Conservation (phyloP, 331 rosid species). For the Malus hybrid region DNA sequence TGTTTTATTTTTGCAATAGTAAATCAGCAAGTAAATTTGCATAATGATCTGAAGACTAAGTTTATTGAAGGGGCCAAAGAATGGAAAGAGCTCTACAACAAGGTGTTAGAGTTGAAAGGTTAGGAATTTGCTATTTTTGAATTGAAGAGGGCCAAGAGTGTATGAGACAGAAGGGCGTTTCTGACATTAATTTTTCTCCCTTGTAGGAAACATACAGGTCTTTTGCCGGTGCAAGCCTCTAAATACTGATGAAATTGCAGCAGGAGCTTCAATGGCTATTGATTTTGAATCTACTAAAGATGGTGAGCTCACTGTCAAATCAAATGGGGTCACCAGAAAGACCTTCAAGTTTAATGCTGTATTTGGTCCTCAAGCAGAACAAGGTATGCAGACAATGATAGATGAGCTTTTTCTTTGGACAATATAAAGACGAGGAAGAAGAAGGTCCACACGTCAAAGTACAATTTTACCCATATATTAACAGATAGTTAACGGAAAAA, state of each 20-base stretch:
- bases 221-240: conserved; percentile 95
- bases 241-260: conserved; percentile 53
- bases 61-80: conserved; percentile 71
- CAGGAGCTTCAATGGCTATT: conserved; percentile 63
- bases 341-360: conserved; percentile 79
- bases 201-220: conserved; percentile 90
- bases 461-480: no score
- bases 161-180: conserved; percentile 1
- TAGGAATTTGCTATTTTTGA: conserved; percentile 14
- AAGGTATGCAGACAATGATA: conserved; percentile 45
- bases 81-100: conserved; percentile 81
- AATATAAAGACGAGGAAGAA: no score
- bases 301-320: conserved; percentile 68
- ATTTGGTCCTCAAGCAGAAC: conserved; percentile 80
- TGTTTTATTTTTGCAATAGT: conserved; percentile 29
- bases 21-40: conserved; percentile 45
- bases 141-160: conserved; percentile 3
- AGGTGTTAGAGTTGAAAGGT: conserved; percentile 92
- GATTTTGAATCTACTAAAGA: conserved; percentile 87
- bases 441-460: no score
- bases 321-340: conserved; percentile 70
- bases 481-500: no score
- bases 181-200: conserved; percentile 21
- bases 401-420: not conserved
- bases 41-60: conserved; percentile 62